These are phyloP conservation scores for Helianthus tuberosus DNA, from an alignment of 129 eudicot genomes.

Conservation along the genomic window DNA sequence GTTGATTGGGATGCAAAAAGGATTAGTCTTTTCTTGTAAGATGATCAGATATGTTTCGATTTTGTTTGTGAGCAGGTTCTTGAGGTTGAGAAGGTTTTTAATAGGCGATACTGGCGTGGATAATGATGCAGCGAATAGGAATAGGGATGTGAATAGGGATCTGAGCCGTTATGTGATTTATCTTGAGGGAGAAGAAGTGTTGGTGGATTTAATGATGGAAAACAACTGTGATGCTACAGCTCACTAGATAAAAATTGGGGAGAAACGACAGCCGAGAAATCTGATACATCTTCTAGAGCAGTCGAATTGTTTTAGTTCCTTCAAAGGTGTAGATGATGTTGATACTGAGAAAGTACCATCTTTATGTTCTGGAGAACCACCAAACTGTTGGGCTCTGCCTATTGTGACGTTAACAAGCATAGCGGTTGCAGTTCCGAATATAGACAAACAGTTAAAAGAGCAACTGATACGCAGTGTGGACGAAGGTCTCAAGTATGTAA, in stretches of 20 bases:
- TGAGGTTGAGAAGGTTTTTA: constrained; percentile 21
- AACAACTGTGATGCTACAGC: constrained; percentile 44
- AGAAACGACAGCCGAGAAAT: constrained; percentile 52
- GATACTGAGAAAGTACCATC: constrained; percentile 51
- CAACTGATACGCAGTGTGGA: constrained; percentile 47
- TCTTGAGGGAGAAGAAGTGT: constrained; percentile 73
- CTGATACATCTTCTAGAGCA: constrained; percentile 48
- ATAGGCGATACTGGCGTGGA: constrained; percentile 16
- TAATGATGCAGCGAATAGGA: constrained; percentile 8
- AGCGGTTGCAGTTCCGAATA: constrained; percentile 51
- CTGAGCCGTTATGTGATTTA: constrained; percentile 63
- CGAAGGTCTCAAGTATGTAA: constrained; percentile 52
- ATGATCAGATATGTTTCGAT: constrained; percentile 41
- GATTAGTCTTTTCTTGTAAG: constrained; percentile 46
- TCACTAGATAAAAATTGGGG: constrained; percentile 57
- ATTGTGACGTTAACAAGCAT: constrained; percentile 67
- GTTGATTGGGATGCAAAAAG: constrained; percentile 42
- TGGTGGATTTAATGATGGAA: constrained; percentile 55
- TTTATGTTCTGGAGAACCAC: constrained; percentile 49
- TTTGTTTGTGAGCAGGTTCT: constrained; percentile 25
- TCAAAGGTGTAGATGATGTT: constrained; percentile 47
- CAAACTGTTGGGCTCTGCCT: constrained; percentile 79
- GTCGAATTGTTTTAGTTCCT: constrained; percentile 22
- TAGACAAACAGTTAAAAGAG: constrained; percentile 27
- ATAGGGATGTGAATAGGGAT: neutral